A percentile compares a stretch with the other conserved stretches of the same genome.
phyloP scores from a whole-genome alignment of 2,329 filamentous ascomycete species.

The Beauveria pseudobassiana region DNA sequence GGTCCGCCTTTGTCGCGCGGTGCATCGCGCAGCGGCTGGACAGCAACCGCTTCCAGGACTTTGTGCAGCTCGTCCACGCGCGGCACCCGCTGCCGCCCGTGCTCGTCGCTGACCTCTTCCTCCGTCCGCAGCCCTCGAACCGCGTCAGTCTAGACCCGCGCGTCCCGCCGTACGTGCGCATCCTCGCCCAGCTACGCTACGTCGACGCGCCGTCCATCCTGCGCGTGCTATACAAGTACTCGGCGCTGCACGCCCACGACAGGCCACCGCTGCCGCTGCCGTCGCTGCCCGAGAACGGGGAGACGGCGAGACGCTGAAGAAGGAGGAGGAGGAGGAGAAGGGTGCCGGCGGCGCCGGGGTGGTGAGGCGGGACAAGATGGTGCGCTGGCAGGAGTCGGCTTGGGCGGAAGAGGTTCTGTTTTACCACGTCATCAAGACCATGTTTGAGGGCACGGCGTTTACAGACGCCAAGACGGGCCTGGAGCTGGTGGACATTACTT shows the following conservation, averaged over 20 bases:
- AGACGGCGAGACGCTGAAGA: constrained; percentile 16
- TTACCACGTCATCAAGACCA: constrained; percentile 84
- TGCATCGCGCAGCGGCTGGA: constrained; percentile 47
- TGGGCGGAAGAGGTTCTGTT: constrained; percentile 81
- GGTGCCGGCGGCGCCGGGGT: background rate
- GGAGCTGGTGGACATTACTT: constrained; percentile 41
- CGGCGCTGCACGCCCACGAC: constrained; percentile 36
- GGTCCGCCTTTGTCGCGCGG: constrained; percentile 43
- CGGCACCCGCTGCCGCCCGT: constrained; percentile 44
- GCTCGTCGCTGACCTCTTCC: constrained; percentile 49
- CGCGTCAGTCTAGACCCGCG: constrained; percentile 49
- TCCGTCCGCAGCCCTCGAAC: constrained; percentile 44
- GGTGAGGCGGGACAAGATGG: constrained; percentile 16
- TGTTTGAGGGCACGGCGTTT: constrained; percentile 50
- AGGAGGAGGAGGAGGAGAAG: constrained; percentile 14
- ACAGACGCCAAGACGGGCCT: constrained; percentile 39
- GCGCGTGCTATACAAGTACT: constrained; percentile 48
- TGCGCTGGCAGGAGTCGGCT: constrained; percentile 50
- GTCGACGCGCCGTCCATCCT: constrained; percentile 50
- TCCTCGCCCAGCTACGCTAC: constrained; percentile 42
- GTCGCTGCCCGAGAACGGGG: background rate
- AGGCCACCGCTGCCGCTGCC: constrained; percentile 5
- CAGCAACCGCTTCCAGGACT: constrained; percentile 44
- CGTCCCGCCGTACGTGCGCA: constrained; percentile 51
- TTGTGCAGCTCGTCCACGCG: constrained; percentile 39